Percentiles rank a stretch among this genome's conserved stretches.
These are phyloP conservation scores for Candida arabinofermentans DNA, from an alignment of 805 yeast genomes.

Conservation along the genomic window DNA sequence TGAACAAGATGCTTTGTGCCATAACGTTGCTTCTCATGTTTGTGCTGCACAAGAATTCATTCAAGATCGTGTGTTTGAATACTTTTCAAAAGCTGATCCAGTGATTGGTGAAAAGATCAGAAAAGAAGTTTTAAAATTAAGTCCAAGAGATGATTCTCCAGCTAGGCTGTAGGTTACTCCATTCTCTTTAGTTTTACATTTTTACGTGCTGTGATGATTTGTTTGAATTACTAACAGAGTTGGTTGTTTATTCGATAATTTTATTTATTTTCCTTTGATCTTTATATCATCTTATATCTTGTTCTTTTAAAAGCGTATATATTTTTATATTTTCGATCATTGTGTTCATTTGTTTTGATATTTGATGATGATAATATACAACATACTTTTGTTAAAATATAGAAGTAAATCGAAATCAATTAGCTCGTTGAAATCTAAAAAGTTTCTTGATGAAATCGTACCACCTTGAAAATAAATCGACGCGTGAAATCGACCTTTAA, in stretches of 20 bases:
- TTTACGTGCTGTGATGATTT: neutral
- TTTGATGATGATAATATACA: too few relatives aligned
- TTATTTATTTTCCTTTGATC: too few relatives aligned
- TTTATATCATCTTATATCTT: too few relatives aligned
- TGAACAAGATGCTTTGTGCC: conserved; percentile 80
- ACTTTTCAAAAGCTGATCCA: conserved; percentile 69
- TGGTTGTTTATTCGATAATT: too few relatives aligned
- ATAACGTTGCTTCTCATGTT: conserved; percentile 77
- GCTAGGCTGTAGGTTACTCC: conserved; percentile 18
- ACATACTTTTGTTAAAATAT: too few relatives aligned
- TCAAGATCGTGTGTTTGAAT: conserved; percentile 73
- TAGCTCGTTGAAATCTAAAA: too few relatives aligned
- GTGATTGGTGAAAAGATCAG: conserved; percentile 65
- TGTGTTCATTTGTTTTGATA: too few relatives aligned
- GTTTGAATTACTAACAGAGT: neutral
- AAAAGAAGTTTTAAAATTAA: conserved; percentile 51
- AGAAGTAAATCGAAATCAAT: too few relatives aligned
- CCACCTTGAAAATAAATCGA: too few relatives aligned
- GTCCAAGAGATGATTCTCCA: conserved; percentile 39
- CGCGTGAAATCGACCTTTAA: neutral
- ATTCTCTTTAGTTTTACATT: neutral
- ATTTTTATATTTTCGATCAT: too few relatives aligned
- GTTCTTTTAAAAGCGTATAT: too few relatives aligned
- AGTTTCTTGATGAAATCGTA: too few relatives aligned
- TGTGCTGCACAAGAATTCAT: conserved; percentile 64